Evolutionary conservation across 225 moss, liverwort and hornwort species (phyloP), one percentile per base, ranked within the genome.

Genomic region (Ulota crispa): DNA sequence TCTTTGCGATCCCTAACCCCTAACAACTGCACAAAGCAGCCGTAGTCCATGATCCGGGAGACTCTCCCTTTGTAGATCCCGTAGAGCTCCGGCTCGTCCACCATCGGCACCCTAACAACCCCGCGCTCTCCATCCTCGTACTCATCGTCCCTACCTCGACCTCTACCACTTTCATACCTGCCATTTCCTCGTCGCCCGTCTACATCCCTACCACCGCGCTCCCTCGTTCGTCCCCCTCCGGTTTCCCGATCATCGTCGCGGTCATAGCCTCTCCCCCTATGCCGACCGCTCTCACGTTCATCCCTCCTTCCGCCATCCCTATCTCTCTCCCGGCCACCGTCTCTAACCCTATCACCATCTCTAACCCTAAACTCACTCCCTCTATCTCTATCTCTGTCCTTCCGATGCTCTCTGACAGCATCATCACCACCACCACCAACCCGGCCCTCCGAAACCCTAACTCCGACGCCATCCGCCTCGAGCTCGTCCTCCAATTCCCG

Each of bases 21-120:
- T 70, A 92, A 66, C 37, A 97, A 77, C 55, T 97, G 97, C 61
- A 95, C 97, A 82, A 97, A 97, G 64, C 95, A 97, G 21, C 97
- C 97, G 27, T 93, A 97, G 73, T 97, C 95, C 97, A 97, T 95
- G 16, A 97, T 97, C 66, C 97, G 86, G 8, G 97, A 95, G 19
- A 97, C 95, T 81, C 89, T 85, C 1, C 97, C 97, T 78, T 56
- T 89, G 83, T 95, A 97, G 24, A 97, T 92, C 39, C 91, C 94
- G 27, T 91, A 97, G 1, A 97, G 88, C 77, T 94, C 93, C 24
- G 93, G 95, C 74, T 97, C 97, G 60, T 94, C 94, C 66, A 87
- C 88, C 72, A 87, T 68, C 71, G 85, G 39, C 8, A 81, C 63
- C 21, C 71, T 83, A 13, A 62, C 70, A 64, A 64, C 41, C 12